These are phyloP conservation scores for Penicillium occitanis DNA, from an alignment of 2,329 filamentous ascomycete genomes.

Conservation along the genomic window DNA sequence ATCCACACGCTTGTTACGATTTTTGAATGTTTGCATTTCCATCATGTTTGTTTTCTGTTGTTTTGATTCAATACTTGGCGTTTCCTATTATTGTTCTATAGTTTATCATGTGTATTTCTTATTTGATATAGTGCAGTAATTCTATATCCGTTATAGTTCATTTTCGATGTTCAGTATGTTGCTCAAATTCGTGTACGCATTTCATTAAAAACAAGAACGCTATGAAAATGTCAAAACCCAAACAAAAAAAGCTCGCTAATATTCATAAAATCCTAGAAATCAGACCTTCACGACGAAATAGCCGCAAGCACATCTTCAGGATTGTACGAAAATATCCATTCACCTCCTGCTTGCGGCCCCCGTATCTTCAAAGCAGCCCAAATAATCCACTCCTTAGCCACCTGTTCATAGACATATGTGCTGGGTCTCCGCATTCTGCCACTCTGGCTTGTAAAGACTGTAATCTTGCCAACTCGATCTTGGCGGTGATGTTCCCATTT, in stretches of 20 bases:
- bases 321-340: not conserved
- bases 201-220: not conserved
- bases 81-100: not conserved
- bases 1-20: conserved; percentile 16
- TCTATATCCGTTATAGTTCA: conserved; percentile 3
- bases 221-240: not conserved
- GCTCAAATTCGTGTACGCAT: not conserved
- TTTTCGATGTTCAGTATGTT: not conserved
- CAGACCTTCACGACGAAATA: not conserved
- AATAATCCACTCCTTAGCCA: not conserved
- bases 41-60: conserved; percentile 1
- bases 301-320: not conserved
- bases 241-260: not conserved
- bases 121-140: conserved; percentile 7
- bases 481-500: not conserved
- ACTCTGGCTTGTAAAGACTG: not conserved
- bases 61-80: conserved; percentile 4
- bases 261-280: not conserved
- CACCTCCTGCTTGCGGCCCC: not conserved
- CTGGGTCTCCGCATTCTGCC: not conserved
- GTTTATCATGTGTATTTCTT: conserved; percentile 13
- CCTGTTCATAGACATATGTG: not conserved
- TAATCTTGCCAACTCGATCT: not conserved
- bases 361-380: not conserved
- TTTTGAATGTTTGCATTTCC: conserved; percentile 14